Evolutionary conservation across 345 rosid species (phyloP).

Genomic region (Populus pruinosa): DNA sequence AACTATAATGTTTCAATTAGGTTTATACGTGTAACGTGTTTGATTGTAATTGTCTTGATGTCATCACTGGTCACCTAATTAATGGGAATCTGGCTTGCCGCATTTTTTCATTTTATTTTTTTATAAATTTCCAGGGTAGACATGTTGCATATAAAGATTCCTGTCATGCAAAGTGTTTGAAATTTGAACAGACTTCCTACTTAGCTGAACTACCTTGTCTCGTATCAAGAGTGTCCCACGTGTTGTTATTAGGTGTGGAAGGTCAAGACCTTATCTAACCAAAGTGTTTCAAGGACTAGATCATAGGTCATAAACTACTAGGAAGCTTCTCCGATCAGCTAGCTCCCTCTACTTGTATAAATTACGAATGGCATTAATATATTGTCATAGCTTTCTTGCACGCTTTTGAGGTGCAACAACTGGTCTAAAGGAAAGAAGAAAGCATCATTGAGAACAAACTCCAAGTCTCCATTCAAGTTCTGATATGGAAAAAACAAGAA

Average conservation of each 20-base stretch:
- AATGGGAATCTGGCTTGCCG: not conserved
- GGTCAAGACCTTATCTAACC: constrained; percentile 33
- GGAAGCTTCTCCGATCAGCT: constrained; percentile 2
- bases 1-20: not conserved
- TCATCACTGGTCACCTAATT: not conserved
- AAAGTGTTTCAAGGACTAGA: constrained; percentile 1
- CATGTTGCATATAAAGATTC: not conserved
- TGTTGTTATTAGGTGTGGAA: constrained; percentile 43
- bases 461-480: not conserved
- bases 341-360: not conserved
- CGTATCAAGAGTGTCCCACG: not conserved
- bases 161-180: not conserved
- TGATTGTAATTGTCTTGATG: not conserved
- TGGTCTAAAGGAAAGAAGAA: not conserved
- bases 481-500: not conserved
- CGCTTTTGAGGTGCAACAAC: not conserved
- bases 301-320: constrained; percentile 6
- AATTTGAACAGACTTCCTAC: not conserved
- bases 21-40: not conserved
- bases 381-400: not conserved
- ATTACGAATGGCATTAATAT: not conserved
- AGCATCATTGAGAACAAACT: not conserved
- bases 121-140: not conserved
- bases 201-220: constrained; percentile 50
- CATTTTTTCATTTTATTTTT: not conserved